phyloP scores from a whole-genome alignment of 805 yeast species.

The Pichia nanzhaoensis region DNA sequence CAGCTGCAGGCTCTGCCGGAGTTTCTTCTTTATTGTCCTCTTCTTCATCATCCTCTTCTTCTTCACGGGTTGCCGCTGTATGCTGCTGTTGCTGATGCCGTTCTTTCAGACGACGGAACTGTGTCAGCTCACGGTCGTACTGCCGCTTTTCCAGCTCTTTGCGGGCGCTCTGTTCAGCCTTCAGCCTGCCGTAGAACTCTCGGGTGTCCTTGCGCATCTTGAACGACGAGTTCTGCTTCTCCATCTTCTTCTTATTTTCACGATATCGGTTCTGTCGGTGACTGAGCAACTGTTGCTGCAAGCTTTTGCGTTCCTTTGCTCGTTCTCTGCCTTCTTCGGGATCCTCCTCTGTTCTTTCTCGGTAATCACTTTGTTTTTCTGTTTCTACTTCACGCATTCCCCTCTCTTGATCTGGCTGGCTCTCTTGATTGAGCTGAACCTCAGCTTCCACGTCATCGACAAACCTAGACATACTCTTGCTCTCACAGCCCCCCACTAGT shows the following conservation, averaged over 20 bases:
- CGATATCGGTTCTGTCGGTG: slow-evolving; percentile 27
- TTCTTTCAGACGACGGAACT: slow-evolving; percentile 1
- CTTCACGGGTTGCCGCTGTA: slow-evolving; percentile 3
- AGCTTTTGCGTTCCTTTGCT: slow-evolving; percentile 29
- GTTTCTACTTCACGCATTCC: slow-evolving; percentile 10
- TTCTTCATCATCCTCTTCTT: slow-evolving; percentile 8
- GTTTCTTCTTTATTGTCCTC: neutral
- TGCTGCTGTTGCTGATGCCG: neutral
- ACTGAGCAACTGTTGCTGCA: slow-evolving; percentile 37
- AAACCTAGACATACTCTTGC: slow-evolving; percentile 11
- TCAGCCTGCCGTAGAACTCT: slow-evolving; percentile 29
- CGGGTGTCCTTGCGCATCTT: slow-evolving; percentile 35
- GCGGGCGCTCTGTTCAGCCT: slow-evolving; percentile 22
- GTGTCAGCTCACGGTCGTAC: slow-evolving; percentile 1
- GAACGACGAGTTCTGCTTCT: slow-evolving; percentile 35
- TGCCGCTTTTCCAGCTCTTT: neutral
- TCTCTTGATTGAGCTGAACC: slow-evolving; percentile 13
- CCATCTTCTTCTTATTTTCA: slow-evolving; percentile 29
- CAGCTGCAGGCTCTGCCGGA: too few relatives aligned
- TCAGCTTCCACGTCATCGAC: slow-evolving; percentile 13
- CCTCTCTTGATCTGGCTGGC: too few relatives aligned
- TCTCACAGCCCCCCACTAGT: too few relatives aligned
- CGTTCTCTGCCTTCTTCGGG: neutral
- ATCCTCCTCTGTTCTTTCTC: neutral
- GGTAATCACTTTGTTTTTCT: slow-evolving; percentile 11